Evolutionary conservation across 192 early-diverging fungal genomes (phyloP), one percentile per base, ranked within the genome.

Genomic region (Coemansia sp.): DNA sequence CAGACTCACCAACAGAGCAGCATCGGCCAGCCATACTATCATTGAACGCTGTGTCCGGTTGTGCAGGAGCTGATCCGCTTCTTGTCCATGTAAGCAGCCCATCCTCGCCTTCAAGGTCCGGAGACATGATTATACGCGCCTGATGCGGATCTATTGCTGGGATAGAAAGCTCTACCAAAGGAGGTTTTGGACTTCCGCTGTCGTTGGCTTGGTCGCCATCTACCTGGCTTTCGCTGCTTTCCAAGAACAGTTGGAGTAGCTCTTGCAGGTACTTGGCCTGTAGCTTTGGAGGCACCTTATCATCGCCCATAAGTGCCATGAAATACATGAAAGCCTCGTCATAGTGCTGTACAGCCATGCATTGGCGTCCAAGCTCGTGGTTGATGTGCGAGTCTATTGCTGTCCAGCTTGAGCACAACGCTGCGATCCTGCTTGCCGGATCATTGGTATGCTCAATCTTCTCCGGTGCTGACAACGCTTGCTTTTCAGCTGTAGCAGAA

Each of bases 331-430:
- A 77, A 1, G 93, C 90, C n/a, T 85, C 83, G 57, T 88, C 84
- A 29, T 91, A 86, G 48, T 89, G 84, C 15, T 90, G 90, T 29
- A 91, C 80, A 58, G 92, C 86, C 64, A 87, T 90, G 25, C 87
- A 87, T 65, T 94, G 91, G 52, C 88, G 80, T 9, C 94, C 95
- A 5, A 96, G 84, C 13, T 92, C 86, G 61, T 95, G 95, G 69
- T 94, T 85, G 60, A 96, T 87, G 69, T 95, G 93, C 69, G 94
- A 92, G 43, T 95, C 92, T n/a, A 91, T 81, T 25, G 78, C 62
- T 33, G 66, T 55, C 78, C 78, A 81, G 55, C 43, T 71, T 16
- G 78, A 64, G 20, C 60, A 57, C 55, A 57, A 30, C 31, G 55
- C 55, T 31, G 55, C 29, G 16, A 31, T 15, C 29, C 5, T 34